phyloP scores from a whole-genome alignment of 2,329 filamentous ascomycete species.

The Sporothrix sp. region DNA sequence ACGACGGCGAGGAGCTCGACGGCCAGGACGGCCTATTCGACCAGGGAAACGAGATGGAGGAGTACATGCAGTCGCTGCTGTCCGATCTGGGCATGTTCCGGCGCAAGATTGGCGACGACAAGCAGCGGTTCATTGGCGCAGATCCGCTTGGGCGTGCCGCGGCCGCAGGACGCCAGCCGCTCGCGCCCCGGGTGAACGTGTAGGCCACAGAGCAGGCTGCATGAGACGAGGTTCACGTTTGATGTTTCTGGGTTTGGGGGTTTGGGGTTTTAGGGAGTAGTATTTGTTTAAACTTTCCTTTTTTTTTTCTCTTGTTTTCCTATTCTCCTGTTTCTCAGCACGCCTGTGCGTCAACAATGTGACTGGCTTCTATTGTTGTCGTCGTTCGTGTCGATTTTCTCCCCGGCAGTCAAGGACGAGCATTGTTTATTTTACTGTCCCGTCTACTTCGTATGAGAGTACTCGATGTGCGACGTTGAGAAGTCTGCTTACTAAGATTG shows the following conservation, averaged over 20 bases:
- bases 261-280: not conserved
- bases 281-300: not conserved
- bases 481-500: too few species aligned
- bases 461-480: too few species aligned
- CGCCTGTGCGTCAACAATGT: too few species aligned
- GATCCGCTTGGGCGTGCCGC: slow-evolving; percentile 23
- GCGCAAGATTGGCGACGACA: slow-evolving; percentile 78
- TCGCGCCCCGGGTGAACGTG: slow-evolving; percentile 36
- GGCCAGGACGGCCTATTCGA: slow-evolving; percentile 36
- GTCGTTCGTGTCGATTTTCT: too few species aligned
- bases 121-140: slow-evolving; percentile 59
- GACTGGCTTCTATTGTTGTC: not conserved
- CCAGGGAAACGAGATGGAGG: slow-evolving; percentile 59
- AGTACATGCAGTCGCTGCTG: slow-evolving; percentile 75
- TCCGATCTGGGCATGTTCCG: slow-evolving; percentile 72
- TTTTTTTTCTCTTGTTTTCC: not conserved
- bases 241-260: not conserved
- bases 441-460: too few species aligned
- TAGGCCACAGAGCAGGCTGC: too few species aligned
- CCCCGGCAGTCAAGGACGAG: too few species aligned
- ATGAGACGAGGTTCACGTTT: too few species aligned
- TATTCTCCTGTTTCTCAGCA: not conserved
- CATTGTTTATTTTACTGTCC: too few species aligned
- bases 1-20: slow-evolving; percentile 36
- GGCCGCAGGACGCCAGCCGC: slow-evolving; percentile 35